phyloP scores from a whole-genome alignment of 495 filamentous ascomycete genomes.

The Penicillium antarcticum region DNA sequence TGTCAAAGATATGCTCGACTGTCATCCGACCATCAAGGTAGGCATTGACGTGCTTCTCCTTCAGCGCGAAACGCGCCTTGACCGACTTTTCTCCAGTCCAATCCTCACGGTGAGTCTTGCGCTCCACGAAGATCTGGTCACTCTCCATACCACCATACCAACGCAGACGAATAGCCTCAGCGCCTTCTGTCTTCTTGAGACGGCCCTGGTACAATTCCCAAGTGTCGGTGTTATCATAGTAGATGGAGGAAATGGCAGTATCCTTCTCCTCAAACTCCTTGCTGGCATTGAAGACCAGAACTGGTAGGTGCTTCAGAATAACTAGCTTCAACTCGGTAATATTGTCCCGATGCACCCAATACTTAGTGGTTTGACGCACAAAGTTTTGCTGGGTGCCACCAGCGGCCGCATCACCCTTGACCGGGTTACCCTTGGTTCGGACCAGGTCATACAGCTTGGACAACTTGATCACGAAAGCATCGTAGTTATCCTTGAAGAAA shows the following conservation, averaged over 20 bases:
- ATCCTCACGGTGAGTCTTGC: constrained; percentile 97
- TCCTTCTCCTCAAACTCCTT: constrained; percentile 93
- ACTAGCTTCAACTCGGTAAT: constrained; percentile 98
- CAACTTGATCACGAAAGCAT: constrained; percentile 91
- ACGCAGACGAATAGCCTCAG: constrained; percentile 90
- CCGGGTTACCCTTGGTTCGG: constrained; percentile 85
- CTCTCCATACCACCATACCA: constrained; percentile 98
- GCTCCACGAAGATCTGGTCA: constrained; percentile 94
- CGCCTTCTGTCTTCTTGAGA: constrained; percentile 95
- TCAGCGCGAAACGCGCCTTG: constrained; percentile 90
- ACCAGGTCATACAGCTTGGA: constrained; percentile 95
- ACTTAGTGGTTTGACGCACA: constrained; percentile 95
- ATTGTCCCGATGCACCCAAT: constrained; percentile 99
- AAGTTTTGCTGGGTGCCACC: constrained; percentile 95
- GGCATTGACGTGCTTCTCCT: constrained; percentile 95
- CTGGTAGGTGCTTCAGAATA: constrained; percentile 94
- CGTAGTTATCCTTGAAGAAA: constrained; percentile 98
- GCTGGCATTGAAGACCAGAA: constrained; percentile 93
- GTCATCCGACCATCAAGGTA: constrained; percentile 79
- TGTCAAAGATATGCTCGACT: constrained; percentile 83
- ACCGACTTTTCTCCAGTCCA: constrained; percentile 99
- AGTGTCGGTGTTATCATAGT: constrained; percentile 90
- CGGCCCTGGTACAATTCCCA: constrained; percentile 94
- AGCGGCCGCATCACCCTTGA: constrained; percentile 85
- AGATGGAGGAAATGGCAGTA: constrained; percentile 94